These are phyloP conservation scores for Epichloe gansuensis DNA, from an alignment of 2,329 filamentous ascomycete genomes.

Conservation along the genomic window DNA sequence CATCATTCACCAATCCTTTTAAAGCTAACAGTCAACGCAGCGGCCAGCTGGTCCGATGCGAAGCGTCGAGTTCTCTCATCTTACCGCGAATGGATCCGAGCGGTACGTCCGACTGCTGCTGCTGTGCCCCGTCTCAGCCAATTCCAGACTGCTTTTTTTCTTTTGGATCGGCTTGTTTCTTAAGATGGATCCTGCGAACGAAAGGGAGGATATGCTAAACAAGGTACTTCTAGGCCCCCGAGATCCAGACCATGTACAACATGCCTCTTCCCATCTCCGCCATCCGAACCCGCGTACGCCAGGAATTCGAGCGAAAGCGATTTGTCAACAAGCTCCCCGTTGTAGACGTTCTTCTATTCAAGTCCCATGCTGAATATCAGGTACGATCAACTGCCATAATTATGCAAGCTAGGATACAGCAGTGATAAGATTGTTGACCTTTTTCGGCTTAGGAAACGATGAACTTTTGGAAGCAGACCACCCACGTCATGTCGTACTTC, in stretches of 20 bases:
- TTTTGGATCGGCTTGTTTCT: neutral
- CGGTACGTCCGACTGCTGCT: conserved; percentile 49
- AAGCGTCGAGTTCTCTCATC: conserved; percentile 73
- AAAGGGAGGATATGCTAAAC: conserved; percentile 6
- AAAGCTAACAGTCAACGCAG: conserved; percentile 38
- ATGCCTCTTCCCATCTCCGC: conserved; percentile 76
- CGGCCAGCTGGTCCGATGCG: conserved; percentile 80
- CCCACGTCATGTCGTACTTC: conserved; percentile 96
- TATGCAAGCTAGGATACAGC: neutral
- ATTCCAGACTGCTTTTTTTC: neutral
- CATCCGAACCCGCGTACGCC: conserved; percentile 84
- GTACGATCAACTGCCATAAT: conserved; percentile 38
- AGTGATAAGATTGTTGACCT: neutral
- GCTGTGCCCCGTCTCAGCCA: neutral
- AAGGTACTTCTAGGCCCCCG: conserved; percentile 55
- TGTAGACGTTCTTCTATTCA: conserved; percentile 79
- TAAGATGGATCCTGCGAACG: too few species aligned
- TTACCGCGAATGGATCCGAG: conserved; percentile 92
- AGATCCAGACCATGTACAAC: conserved; percentile 96
- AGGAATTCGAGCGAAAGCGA: conserved; percentile 93
- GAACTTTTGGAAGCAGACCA: conserved; percentile 98
- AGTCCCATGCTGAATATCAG: conserved; percentile 91
- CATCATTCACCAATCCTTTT: neutral
- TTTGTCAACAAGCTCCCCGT: conserved; percentile 81
- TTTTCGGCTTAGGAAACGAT: conserved; percentile 63